phyloP scores from a whole-genome alignment of 1,284 basidiomycete genomes.

The Ceratobasidium sp. region DNA sequence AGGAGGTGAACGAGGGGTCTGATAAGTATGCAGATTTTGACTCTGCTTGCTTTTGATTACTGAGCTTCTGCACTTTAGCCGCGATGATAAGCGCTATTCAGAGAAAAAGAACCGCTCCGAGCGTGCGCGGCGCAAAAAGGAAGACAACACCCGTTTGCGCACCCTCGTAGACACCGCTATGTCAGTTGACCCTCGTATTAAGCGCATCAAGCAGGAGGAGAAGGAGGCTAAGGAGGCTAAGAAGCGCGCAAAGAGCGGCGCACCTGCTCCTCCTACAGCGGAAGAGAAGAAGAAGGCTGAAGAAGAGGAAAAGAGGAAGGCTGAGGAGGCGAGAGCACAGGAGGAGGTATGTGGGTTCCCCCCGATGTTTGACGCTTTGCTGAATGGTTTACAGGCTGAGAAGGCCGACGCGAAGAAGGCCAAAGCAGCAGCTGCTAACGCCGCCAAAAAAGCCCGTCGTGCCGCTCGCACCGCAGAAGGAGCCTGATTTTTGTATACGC shows the following conservation, averaged over 20 bases:
- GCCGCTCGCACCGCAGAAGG: constrained; percentile 61
- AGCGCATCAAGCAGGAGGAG: constrained; percentile 96
- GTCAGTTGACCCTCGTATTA: constrained; percentile 93
- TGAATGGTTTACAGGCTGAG: constrained; percentile 59
- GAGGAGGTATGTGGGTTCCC: constrained; percentile 72
- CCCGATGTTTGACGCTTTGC: not conserved
- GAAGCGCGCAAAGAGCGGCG: constrained; percentile 71
- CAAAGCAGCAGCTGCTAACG: constrained; percentile 86
- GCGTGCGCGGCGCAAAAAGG: constrained; percentile 96
- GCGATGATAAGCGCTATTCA: constrained; percentile 98
- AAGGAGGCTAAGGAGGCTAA: constrained; percentile 96
- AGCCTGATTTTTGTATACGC: not conserved
- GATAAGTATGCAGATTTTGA: constrained; percentile 76
- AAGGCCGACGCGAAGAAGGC: constrained; percentile 87
- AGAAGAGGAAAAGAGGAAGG: constrained; percentile 79
- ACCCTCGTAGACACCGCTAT: constrained; percentile 90
- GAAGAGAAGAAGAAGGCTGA: constrained; percentile 73
- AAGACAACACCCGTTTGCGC: constrained; percentile 93
- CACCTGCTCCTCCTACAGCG: constrained; percentile 64
- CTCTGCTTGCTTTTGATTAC: not conserved
- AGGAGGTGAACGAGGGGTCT: constrained; percentile 98
- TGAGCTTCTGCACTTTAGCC: constrained; percentile 63
- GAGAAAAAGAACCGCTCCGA: constrained; percentile 99
- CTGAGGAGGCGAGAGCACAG: constrained; percentile 75
- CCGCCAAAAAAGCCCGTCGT: constrained; percentile 94